Evolutionary conservation across 495 filamentous ascomycete species (phyloP).

Genomic region (Pyrenula massariospora): DNA sequence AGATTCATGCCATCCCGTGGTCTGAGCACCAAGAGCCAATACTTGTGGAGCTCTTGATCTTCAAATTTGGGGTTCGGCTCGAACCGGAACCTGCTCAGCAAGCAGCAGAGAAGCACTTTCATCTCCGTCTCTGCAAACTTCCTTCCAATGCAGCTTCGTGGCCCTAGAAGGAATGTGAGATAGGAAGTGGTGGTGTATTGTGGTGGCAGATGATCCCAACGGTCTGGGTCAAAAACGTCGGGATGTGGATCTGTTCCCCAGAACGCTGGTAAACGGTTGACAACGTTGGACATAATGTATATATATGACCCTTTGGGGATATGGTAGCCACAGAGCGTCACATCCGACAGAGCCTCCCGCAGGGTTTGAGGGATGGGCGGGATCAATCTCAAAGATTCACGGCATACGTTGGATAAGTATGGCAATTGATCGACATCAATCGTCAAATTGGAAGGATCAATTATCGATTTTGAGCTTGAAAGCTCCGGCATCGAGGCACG

Average conservation of each 20-base stretch:
- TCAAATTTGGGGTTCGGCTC: conserved; percentile 20
- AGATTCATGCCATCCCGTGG: conserved; percentile 35
- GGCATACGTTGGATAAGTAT: conserved; percentile 36
- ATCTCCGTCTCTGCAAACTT: conserved; percentile 18
- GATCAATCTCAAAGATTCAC: conserved; percentile 34
- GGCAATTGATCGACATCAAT: conserved; percentile 22
- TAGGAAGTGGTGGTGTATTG: conserved; percentile 11
- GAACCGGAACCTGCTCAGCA: conserved; percentile 17
- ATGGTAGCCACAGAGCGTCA: conserved; percentile 11
- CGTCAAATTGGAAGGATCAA: conserved; percentile 4
- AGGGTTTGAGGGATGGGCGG: conserved; percentile 29
- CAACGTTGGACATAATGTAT: conserved; percentile 13
- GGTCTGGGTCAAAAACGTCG: conserved; percentile 22
- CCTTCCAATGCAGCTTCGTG: conserved; percentile 14
- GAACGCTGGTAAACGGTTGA: conserved; percentile 29
- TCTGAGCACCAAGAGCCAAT: conserved; percentile 39
- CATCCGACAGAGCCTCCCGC: conserved; percentile 11
- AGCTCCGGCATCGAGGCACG: conserved; percentile 12
- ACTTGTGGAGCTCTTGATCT: conserved; percentile 40
- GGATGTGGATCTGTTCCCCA: conserved; percentile 30
- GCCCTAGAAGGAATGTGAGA: conserved; percentile 17
- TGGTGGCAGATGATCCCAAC: conserved; percentile 13
- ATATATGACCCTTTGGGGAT: conserved; percentile 11
- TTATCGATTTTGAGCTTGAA: conserved; percentile 5
- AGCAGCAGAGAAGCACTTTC: conserved; percentile 14